Percentiles rank a stretch among this genome's conserved stretches.
Conservation (phyloP, 225 moss, liverwort and hornwort species). For the Sphagnum contortum region DNA sequence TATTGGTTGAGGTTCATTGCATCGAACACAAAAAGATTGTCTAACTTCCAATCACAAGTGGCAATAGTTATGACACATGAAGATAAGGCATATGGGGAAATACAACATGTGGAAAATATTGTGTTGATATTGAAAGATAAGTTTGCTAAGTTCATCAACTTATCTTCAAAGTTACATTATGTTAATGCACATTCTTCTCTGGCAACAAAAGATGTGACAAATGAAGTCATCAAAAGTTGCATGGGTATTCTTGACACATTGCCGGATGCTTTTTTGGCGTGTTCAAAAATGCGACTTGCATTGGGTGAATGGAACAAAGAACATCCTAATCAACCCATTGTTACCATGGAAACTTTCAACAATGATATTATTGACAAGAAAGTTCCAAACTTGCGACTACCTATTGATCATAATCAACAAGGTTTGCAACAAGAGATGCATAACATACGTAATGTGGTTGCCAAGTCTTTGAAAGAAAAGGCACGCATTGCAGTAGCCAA, state of each 20-base stretch:
- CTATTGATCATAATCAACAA: no score
- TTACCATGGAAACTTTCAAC: neutral
- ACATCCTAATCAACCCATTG: neutral
- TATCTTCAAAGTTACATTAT: neutral
- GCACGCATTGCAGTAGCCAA: slow-evolving; percentile 5
- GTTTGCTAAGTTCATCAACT: neutral
- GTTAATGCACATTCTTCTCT: no score
- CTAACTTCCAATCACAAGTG: slow-evolving; percentile 6
- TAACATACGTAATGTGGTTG: neutral
- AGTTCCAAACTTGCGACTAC: neutral
- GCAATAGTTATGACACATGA: slow-evolving; percentile 17
- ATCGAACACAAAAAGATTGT: slow-evolving; percentile 13
- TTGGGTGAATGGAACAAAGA: neutral
- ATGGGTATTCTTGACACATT: neutral
- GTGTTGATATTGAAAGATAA: neutral
- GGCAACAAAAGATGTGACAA: no score
- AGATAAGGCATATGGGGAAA: slow-evolving; percentile 5
- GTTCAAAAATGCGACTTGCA: neutral
- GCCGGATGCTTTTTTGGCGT: neutral
- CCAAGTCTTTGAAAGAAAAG: neutral
- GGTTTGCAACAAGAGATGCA: no score
- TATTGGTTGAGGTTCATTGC: slow-evolving; percentile 29
- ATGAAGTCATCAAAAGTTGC: neutral
- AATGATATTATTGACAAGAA: neutral
- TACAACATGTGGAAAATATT: neutral